phyloP scores from a whole-genome alignment of 2,329 filamentous ascomycete genomes.

The Ilyonectria destructans region DNA sequence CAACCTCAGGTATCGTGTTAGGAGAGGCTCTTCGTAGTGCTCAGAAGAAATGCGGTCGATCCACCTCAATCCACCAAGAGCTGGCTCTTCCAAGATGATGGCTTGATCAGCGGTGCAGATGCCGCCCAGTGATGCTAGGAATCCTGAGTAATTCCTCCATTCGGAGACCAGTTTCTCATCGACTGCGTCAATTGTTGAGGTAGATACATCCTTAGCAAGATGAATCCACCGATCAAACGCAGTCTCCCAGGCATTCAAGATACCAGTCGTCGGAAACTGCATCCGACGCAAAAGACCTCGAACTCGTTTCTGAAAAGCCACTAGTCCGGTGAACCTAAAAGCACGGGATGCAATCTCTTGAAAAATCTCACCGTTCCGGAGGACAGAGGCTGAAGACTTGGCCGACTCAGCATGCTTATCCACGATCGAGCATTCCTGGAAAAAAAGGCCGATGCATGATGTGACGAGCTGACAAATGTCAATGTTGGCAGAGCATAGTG shows the following conservation, averaged over 20 bases:
- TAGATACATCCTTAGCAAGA: conserved; percentile 75
- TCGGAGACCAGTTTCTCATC: conserved; percentile 73
- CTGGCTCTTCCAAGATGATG: conserved; percentile 71
- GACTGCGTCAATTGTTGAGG: conserved; percentile 65
- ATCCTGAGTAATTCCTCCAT: conserved; percentile 80
- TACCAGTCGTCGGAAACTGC: conserved; percentile 76
- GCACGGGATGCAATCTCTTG: conserved; percentile 74
- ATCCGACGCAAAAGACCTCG: conserved; percentile 73
- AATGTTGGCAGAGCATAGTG: conserved; percentile 77
- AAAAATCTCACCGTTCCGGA: conserved; percentile 75
- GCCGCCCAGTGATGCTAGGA: conserved; percentile 77
- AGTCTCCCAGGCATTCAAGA: conserved; percentile 77
- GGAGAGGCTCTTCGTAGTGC: conserved; percentile 72
- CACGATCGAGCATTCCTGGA: conserved; percentile 74
- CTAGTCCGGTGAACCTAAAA: conserved; percentile 78
- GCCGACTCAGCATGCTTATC: conserved; percentile 66
- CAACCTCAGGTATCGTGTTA: conserved; percentile 73
- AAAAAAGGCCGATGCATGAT: conserved; percentile 72
- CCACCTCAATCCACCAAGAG: conserved; percentile 73
- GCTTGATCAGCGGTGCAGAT: conserved; percentile 76
- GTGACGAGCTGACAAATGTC: conserved; percentile 77
- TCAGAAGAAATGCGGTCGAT: conserved; percentile 75
- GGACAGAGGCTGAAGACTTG: conserved; percentile 67
- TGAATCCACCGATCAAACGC: conserved; percentile 78
- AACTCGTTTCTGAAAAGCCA: conserved; percentile 79